Base-by-base conservation (phyloP, 1,284 basidiomycete genomes). In the Schizophyllum amplum region DNA sequence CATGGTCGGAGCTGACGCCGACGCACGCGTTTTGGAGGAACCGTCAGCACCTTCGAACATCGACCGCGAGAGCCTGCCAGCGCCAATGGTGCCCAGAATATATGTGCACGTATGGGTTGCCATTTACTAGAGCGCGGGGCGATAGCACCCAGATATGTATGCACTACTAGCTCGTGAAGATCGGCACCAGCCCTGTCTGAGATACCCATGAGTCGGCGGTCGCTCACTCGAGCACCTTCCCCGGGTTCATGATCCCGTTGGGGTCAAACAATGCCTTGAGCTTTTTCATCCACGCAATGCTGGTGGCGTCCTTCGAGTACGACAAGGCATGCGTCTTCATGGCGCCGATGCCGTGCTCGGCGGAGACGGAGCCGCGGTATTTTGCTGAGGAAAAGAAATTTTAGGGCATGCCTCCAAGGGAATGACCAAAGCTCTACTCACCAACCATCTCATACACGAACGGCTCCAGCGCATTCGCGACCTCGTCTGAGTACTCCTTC, bases 191-290 rank as follows among this genome's bases (percentile, higher is more conserved):
- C n/a, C n/a, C n/a, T n/a, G n/a, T n/a, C n/a, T n/a, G n/a, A n/a
- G n/a, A n/a, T n/a, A n/a, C n/a, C n/a, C n/a, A n/a, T n/a, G n/a
- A n/a, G 27, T 50, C 5, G 17, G 47, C 22, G 7, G 6, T 49
- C 47, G n/a, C 53, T 63, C 61, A 74, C 62, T 73, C 73, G 46
- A 92, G 68, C 55, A 94, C 90, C 70, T 93, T 92, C 42, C 87
- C 87, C 0, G 93, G 93, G 65, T 93, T 97, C 81, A 98, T 86
- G 65, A 99, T 90, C 3, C 90, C 88, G 53, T 86, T 81, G 3
- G 93, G 92, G 71, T 99, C 97, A 67, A 98, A 95, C 15, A 94
- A 67, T n/a, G 82, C 69, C 73, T 98, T 98, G 68, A 99, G 84
- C 70, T 80, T 84, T 72, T 83, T 89, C 96, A 99, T 99, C 75